A percentile compares a stretch with the other conserved stretches of the same genome.
phyloP scores from a whole-genome alignment of 2,329 filamentous ascomycete species.

The Aspergillus pseudonomiae region DNA sequence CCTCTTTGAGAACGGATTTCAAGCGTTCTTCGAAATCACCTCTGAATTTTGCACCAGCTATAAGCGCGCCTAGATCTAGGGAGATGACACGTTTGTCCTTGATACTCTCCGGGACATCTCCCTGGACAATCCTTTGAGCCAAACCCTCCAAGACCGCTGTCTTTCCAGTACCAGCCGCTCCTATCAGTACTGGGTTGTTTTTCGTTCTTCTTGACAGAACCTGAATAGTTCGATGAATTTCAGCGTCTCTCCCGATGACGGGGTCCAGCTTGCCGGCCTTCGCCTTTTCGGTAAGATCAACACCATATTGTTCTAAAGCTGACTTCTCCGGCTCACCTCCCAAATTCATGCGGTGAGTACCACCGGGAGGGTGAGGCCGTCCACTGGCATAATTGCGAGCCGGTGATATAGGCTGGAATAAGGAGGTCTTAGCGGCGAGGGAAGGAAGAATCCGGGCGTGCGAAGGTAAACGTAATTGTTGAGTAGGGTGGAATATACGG shows the following conservation, averaged over 20 bases:
- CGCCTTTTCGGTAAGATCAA: conserved; percentile 85
- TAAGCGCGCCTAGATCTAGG: conserved; percentile 86
- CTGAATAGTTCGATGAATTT: conserved; percentile 93
- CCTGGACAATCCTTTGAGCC: conserved; percentile 83
- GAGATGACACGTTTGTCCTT: conserved; percentile 90
- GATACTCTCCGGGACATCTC: conserved; percentile 93
- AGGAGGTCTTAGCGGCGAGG: conserved; percentile 9
- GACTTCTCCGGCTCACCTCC: conserved; percentile 76
- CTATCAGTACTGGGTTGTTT: conserved; percentile 94
- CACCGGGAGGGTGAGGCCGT: conserved; percentile 81
- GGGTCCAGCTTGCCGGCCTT: conserved; percentile 90
- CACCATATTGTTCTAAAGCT: conserved; percentile 85
- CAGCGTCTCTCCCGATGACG: conserved; percentile 87
- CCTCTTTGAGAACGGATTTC: conserved; percentile 88
- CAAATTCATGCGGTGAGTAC: conserved; percentile 92
- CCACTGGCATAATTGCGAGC: conserved; percentile 58
- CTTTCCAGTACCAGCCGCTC: conserved; percentile 87
- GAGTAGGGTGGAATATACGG: conserved; percentile 23
- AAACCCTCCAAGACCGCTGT: conserved; percentile 91
- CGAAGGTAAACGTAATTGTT: conserved; percentile 23
- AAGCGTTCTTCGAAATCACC: conserved; percentile 95
- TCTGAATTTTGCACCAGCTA: conserved; percentile 92
- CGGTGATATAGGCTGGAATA: conserved; percentile 16
- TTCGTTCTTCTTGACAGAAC: conserved; percentile 91
- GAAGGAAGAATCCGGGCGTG: conserved; percentile 22